Evolutionary conservation across 2,329 filamentous ascomycete genomes (phyloP), one percentile per base, ranked within the genome.

Genomic region (Colletotrichum tamarilloi): DNA sequence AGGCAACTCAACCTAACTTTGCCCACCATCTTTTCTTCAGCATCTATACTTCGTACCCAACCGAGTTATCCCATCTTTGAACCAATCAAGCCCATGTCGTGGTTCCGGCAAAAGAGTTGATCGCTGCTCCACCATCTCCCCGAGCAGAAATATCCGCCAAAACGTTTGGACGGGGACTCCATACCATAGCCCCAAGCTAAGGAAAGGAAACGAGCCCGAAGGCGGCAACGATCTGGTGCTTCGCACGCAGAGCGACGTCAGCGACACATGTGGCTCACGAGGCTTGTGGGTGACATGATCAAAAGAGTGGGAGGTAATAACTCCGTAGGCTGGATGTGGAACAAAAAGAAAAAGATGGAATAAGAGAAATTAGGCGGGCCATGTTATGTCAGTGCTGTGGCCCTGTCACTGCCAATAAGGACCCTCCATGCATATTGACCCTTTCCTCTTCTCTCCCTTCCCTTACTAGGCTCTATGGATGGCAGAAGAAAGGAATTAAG

Each of bases 121-220:
- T 63, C 62, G 26, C 42, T 58, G 53, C 53, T 56, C 42, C 67
- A 57, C 67, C 67, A 69, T 63, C 62, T 69, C 60, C 49, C 46
- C 46, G 30, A 63, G 62, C 62, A 32, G 46, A 55, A 63, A 53
- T 63, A 32, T 63, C 62, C 62, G 46, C 30, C 62, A 63, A 63
- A 63, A 63, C 28, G 8, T 63, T 46, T 26, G 60, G 60, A 32
- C 26, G 35, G 19, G 19, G 26, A 14, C 26, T 65, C 35, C 22
- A 57, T 38, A n/a, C 46, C 53, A 59, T 64, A 70, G 55, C 55
- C 62, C 24, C 55, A 64, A 66, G 22, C 67, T 66, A 35, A 38
- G 30, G 14, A 52, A 63, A 55, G 62, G n/a, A 30, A 63, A 38
- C 42, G 38, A 59, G 38, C 55, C 67, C 62, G 26, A 66, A 55